These are phyloP conservation scores for Lathyrus oleraceus DNA, from an alignment of 306 rosid genomes.

Conservation along the genomic window DNA sequence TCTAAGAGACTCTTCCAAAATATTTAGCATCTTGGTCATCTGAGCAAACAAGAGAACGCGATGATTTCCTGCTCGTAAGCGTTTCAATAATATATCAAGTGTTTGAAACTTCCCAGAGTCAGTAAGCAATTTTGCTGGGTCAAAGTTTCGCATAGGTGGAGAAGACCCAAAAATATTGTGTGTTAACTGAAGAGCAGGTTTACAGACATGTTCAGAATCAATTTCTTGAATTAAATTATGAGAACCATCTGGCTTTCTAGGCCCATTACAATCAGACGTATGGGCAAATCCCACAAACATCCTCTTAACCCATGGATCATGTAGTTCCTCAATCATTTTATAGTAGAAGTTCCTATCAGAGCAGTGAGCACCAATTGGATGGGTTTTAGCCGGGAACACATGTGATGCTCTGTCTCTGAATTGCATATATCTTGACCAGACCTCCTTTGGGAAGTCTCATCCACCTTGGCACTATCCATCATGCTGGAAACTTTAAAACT, in stretches of 20 bases:
- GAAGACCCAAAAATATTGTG: conserved; percentile 87
- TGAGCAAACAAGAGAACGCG: conserved; percentile 98
- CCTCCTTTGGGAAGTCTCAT: no score
- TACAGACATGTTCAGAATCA: conserved; percentile 74
- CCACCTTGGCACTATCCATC: no score
- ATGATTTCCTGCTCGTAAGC: conserved; percentile 87
- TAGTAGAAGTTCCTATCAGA: conserved; percentile 79
- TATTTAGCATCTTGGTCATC: conserved; percentile 98
- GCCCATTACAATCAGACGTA: conserved; percentile 86
- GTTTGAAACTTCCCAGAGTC: conserved; percentile 99
- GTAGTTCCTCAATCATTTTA: conserved; percentile 79
- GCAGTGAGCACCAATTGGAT: conserved; percentile 72
- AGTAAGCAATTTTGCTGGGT: conserved; percentile 96
- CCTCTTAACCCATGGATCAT: conserved; percentile 88
- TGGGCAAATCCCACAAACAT: conserved; percentile 89
- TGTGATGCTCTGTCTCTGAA: no score
- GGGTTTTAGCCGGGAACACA: no score
- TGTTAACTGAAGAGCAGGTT: conserved; percentile 85
- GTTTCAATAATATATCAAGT: conserved; percentile 92
- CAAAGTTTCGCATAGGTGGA: conserved; percentile 93
- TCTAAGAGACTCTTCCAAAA: conserved; percentile 71
- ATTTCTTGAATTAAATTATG: conserved; percentile 89
- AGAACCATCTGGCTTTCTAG: conserved; percentile 69
- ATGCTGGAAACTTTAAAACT: no score
- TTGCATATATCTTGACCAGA: no score